These are phyloP conservation scores for Tanacetum coccineum DNA, from an alignment of 129 eudicot genomes.

Conservation along the genomic window DNA sequence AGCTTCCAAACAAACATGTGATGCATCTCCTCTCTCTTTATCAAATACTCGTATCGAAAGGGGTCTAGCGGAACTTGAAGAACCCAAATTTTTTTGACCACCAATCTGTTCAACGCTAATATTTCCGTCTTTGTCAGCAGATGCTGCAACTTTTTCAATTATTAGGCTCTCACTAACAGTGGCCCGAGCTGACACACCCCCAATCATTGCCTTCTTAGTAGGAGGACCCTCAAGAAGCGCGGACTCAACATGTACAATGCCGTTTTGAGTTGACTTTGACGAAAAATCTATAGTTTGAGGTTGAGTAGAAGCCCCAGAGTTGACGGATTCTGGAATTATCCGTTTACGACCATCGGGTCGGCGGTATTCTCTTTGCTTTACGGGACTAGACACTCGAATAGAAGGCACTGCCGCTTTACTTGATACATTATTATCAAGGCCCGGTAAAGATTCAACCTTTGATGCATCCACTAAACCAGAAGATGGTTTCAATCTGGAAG, in stretches of 20 bases:
- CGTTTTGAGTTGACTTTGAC: slow-evolving; percentile 43
- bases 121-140: slow-evolving; percentile 56
- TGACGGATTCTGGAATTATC: slow-evolving; percentile 91
- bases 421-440: slow-evolving; percentile 40
- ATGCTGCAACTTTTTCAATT: slow-evolving; percentile 72
- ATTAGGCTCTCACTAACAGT: slow-evolving; percentile 82
- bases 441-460: slow-evolving; percentile 45
- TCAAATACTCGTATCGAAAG: slow-evolving; percentile 67
- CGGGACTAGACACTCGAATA: slow-evolving; percentile 64
- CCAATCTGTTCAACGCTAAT: slow-evolving; percentile 52
- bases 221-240: slow-evolving; percentile 49
- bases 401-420: slow-evolving; percentile 39
- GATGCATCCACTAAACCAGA: slow-evolving; percentile 32
- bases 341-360: slow-evolving; percentile 96
- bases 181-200: slow-evolving; percentile 78
- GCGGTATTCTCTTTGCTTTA: slow-evolving; percentile 92
- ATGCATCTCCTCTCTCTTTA: slow-evolving; percentile 62
- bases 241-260: slow-evolving; percentile 21
- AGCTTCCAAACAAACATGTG: slow-evolving; percentile 77
- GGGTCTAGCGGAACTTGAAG: slow-evolving; percentile 29
- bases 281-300: slow-evolving; percentile 51
- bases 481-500: slow-evolving; percentile 45
- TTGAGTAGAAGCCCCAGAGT: slow-evolving; percentile 33
- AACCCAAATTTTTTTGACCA: slow-evolving; percentile 33
- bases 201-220: slow-evolving; percentile 45